Evolutionary conservation across 768 basidiomycete species (phyloP), one percentile per base, ranked within the genome.

Genomic region (Lepiota brunneoincarnata): DNA sequence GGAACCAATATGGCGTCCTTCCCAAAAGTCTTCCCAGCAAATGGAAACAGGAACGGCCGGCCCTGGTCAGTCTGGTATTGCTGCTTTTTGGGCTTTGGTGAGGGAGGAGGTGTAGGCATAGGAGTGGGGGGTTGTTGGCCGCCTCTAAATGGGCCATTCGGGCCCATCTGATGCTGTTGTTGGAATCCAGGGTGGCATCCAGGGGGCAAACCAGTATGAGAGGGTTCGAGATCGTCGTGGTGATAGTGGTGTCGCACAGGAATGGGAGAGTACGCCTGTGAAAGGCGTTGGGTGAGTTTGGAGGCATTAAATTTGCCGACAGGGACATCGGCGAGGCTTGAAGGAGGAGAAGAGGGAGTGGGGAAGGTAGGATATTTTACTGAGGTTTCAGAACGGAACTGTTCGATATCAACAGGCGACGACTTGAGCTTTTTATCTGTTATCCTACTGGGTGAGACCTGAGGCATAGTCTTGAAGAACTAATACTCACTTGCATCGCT

Each of bases 41-140:
- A 99, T 0, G 97, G 97, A 67, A 99, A 95, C 56, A 98, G 73
- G 67, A 98, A 99, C 1, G 97, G 96, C 11, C 91, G 79, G 42
- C 74, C 84, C 66, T 95, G 97, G 69, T 99, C 97, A 0, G 97
- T 99, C 66, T 98, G 97, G 67, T 93, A 99, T 66, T 96, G 93
- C 66, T 96, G 96, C 67, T 98, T 98, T 75, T 99, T 99, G 9
- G 91, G 93, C 64, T 96, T 98, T 2, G 85, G 90, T 31, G 75
- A 76, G 1, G 81, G 80, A 6, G 84, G 81, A 2, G 94, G 94
- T 0, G 92, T 84, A 1, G 95, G 93, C 21, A 93, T 93, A 5
- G 95, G 95, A 3, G 95, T 98, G 11, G 86, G 81, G 1, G 93
- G 86, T 63, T 90, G 89, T 14, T 80, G 83, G 31, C 69, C 67